Evolutionary conservation across 2,329 filamentous ascomycete species (phyloP).

Genomic region (Aspergillus tanneri): DNA sequence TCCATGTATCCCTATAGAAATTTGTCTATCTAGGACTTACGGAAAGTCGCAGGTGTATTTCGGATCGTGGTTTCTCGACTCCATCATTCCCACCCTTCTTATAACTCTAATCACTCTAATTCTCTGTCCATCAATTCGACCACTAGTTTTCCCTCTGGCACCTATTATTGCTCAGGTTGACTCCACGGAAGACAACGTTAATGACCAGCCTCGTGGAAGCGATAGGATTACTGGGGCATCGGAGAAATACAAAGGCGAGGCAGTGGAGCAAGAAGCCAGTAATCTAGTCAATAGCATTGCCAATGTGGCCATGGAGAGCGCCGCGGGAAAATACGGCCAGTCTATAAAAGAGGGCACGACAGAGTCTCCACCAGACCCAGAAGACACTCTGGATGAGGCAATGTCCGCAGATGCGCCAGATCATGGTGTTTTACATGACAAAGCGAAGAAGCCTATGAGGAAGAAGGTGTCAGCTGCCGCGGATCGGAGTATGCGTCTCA

Average conservation of each 20-base stretch:
- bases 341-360: constrained; percentile 53
- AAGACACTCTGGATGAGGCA: constrained; percentile 58
- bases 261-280: constrained; percentile 76
- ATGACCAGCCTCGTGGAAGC: constrained; percentile 49
- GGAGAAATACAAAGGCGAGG: constrained; percentile 78
- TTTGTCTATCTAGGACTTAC: no score
- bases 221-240: constrained; percentile 76
- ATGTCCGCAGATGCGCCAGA: constrained; percentile 50
- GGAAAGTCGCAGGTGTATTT: constrained; percentile 49
- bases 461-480: constrained; percentile 74
- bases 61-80: constrained; percentile 69
- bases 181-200: constrained; percentile 50
- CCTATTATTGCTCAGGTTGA: constrained; percentile 68
- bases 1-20: neutral
- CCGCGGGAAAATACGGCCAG: constrained; percentile 73
- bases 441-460: constrained; percentile 78
- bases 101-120: constrained; percentile 68
- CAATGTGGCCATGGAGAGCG: constrained; percentile 70
- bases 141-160: constrained; percentile 65
- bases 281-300: constrained; percentile 76
- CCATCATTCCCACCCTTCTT: constrained; percentile 68
- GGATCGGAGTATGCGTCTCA: constrained; percentile 67
- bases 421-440: constrained; percentile 53
- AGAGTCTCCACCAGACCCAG: constrained; percentile 48
- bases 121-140: constrained; percentile 61